Evolutionary conservation across 75 land plant genomes (phyloP).

Genomic region (Cupressus sempervirens): DNA sequence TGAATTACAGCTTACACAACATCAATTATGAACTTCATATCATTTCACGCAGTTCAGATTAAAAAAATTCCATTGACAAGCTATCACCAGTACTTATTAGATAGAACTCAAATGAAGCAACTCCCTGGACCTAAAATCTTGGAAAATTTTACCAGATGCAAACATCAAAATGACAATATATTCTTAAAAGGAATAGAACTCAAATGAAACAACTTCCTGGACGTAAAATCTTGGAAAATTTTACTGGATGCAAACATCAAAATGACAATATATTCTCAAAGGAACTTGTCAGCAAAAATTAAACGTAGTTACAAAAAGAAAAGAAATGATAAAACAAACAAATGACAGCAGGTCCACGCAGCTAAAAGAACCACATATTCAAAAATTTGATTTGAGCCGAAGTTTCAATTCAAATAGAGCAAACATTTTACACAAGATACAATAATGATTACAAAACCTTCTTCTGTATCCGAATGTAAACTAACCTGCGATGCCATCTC

Average conservation of each 20-base stretch:
- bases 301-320: not conserved
- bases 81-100: not conserved
- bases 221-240: not conserved
- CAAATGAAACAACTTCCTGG: not conserved
- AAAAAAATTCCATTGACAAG: not conserved
- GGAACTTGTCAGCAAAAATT: not conserved
- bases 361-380: not conserved
- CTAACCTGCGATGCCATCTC: constrained; percentile 13
- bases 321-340: not conserved
- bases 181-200: not conserved
- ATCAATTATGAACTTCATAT: not conserved
- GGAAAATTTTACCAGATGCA: not conserved
- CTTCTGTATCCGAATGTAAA: not conserved
- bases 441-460: not conserved
- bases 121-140: not conserved
- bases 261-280: not conserved
- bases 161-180: not conserved
- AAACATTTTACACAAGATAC: not conserved
- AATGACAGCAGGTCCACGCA: not conserved
- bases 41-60: not conserved
- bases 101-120: not conserved
- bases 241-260: not conserved
- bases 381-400: not conserved
- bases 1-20: not conserved
- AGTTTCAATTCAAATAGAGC: not conserved